phyloP scores from a whole-genome alignment of 2,329 filamentous ascomycete species.

The Colletotrichum endophyticum region DNA sequence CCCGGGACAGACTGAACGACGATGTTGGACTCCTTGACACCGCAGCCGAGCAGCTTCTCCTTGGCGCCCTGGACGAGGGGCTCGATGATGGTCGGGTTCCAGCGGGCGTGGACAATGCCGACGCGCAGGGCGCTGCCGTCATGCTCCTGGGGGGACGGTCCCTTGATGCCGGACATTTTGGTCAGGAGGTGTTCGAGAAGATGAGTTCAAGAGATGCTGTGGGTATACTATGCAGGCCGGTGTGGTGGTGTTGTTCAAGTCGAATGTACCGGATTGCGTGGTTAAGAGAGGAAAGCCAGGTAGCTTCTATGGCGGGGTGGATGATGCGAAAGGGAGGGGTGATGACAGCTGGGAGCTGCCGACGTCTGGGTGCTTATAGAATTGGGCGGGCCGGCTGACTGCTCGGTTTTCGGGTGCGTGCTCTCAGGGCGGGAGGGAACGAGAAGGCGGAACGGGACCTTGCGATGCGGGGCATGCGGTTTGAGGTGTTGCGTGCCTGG shows the following conservation, averaged over 20 bases:
- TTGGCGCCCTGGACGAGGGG: slow-evolving; percentile 82
- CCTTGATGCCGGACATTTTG: slow-evolving; percentile 57
- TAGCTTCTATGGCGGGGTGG: background rate
- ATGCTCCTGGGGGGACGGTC: slow-evolving; percentile 61
- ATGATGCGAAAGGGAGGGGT: background rate
- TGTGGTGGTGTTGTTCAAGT: background rate
- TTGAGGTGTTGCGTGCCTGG: slow-evolving; percentile 7
- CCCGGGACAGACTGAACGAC: slow-evolving; percentile 89
- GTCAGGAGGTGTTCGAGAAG: background rate
- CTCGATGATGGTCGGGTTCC: slow-evolving; percentile 90
- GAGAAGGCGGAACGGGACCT: background rate
- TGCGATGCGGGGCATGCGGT: slow-evolving; percentile 18
- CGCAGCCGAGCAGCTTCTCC: slow-evolving; percentile 76
- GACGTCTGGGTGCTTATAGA: background rate
- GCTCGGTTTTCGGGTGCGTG: background rate
- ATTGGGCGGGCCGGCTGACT: background rate
- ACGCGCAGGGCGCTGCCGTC: slow-evolving; percentile 80
- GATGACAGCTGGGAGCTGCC: background rate
- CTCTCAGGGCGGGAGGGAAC: background rate
- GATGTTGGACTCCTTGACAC: slow-evolving; percentile 88
- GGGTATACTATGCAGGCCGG: background rate
- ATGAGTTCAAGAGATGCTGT: background rate
- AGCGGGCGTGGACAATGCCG: slow-evolving; percentile 94
- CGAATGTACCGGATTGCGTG: background rate
- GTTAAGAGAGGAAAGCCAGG: background rate